phyloP scores from a whole-genome alignment of 768 basidiomycete genomes.

The Leucocoprinus leucothites region DNA sequence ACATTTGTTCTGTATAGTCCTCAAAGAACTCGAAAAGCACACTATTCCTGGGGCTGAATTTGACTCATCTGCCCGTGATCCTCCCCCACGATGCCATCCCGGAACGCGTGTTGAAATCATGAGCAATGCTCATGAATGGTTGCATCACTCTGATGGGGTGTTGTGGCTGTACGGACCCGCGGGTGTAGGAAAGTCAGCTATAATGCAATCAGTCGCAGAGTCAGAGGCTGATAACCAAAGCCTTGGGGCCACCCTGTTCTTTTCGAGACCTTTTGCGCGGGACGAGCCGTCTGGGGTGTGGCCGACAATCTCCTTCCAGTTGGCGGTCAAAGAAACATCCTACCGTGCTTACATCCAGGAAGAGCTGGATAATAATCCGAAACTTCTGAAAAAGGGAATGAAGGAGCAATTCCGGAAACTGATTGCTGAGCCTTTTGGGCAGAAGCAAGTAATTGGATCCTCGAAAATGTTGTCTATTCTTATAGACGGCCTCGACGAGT shows the following conservation, averaged over 20 bases:
- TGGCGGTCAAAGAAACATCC: not conserved
- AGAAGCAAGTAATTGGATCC: not conserved
- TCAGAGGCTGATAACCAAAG: not conserved
- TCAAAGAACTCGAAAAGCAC: not conserved
- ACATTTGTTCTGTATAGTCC: not conserved
- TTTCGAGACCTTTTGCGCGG: not conserved
- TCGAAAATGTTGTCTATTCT: not conserved
- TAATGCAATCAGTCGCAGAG: constrained; percentile 14
- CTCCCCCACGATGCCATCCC: constrained; percentile 12
- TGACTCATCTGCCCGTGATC: constrained; percentile 3
- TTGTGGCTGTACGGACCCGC: constrained; percentile 14
- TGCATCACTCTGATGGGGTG: not conserved
- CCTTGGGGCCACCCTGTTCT: not conserved
- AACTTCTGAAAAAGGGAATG: not conserved
- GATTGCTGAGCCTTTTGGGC: not conserved
- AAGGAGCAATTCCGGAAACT: not conserved
- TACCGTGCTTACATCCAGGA: not conserved
- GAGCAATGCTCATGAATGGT: not conserved
- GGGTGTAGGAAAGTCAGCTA: constrained; percentile 17
- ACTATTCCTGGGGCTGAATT: not conserved
- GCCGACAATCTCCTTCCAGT: not conserved
- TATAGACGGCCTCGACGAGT: not conserved
- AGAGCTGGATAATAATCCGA: not conserved
- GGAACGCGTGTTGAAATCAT: constrained; percentile 9
- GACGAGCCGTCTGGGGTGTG: not conserved